Conservation (phyloP, 176 grass and related monocot genomes). For the Calamus simplicifolius region DNA sequence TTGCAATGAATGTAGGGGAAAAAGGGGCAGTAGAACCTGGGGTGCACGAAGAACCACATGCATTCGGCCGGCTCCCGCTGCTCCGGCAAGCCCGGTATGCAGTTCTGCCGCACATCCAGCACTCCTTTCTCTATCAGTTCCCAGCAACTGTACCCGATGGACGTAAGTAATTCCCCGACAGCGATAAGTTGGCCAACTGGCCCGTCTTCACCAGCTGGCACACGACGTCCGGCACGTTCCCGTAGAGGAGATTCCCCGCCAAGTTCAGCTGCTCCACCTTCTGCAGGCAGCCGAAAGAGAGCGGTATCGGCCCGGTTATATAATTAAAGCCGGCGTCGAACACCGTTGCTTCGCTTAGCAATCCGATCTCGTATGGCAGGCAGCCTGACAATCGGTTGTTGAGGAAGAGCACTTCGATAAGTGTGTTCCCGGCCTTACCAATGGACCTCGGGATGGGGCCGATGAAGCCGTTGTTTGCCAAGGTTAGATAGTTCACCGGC, state of each 20-base stretch:
- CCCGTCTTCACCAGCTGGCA: too few relatives aligned
- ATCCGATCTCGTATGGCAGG: slow-evolving; percentile 79
- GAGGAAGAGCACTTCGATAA: slow-evolving; percentile 81
- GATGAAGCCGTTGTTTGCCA: slow-evolving; percentile 83
- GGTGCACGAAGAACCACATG: not conserved
- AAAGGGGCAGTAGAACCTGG: too few relatives aligned
- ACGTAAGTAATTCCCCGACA: too few relatives aligned
- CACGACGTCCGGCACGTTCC: too few relatives aligned
- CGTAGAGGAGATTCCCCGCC: too few relatives aligned
- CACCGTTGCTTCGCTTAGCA: slow-evolving; percentile 63
- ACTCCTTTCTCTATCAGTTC: too few relatives aligned
- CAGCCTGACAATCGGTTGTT: slow-evolving; percentile 73
- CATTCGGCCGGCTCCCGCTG: slow-evolving; percentile 2
- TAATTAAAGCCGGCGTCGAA: slow-evolving; percentile 82
- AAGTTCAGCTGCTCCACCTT: slow-evolving; percentile 85
- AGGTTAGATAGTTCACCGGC: slow-evolving; percentile 60
- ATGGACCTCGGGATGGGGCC: slow-evolving; percentile 68
- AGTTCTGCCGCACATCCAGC: too few relatives aligned
- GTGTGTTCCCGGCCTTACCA: slow-evolving; percentile 29
- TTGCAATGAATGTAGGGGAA: too few relatives aligned
- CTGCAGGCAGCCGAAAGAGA: slow-evolving; percentile 58
- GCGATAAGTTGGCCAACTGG: too few relatives aligned
- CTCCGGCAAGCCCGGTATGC: too few relatives aligned
- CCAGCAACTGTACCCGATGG: too few relatives aligned
- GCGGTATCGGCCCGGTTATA: slow-evolving; percentile 75